These are phyloP conservation scores for Pichia paraexigua DNA, from an alignment of 805 yeast species.

Conservation along the genomic window DNA sequence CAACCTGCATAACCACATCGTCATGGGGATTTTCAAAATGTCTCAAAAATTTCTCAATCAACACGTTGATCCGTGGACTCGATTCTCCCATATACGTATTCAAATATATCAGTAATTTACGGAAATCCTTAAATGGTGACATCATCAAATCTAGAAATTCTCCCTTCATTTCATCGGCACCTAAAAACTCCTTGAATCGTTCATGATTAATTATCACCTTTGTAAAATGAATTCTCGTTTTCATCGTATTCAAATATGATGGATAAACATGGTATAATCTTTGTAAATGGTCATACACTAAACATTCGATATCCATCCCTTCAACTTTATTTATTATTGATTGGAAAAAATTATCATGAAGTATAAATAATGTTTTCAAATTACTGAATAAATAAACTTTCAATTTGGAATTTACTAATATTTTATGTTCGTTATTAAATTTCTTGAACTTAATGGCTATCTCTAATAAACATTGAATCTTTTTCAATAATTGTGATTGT, in stretches of 20 bases:
- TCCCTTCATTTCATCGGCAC: background rate
- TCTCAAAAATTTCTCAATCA: constrained; percentile 3
- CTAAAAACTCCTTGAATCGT: constrained; percentile 2
- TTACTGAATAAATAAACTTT: constrained; percentile 19
- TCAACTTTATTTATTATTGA: constrained; percentile 2
- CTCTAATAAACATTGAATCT: constrained; percentile 4
- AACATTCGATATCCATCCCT: constrained; percentile 9
- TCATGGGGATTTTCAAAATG: background rate
- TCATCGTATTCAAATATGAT: constrained; percentile 14
- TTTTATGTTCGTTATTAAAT: constrained; percentile 1
- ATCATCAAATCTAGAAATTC: constrained; percentile 2
- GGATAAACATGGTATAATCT: constrained; percentile 22
- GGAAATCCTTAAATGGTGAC: constrained; percentile 7
- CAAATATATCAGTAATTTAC: constrained; percentile 1
- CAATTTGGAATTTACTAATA: constrained; percentile 17
- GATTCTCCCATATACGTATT: constrained; percentile 4
- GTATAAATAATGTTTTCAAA: constrained; percentile 10
- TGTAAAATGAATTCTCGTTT: constrained; percentile 5
- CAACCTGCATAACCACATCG: background rate
- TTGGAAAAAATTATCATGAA: constrained; percentile 11
- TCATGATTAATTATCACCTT: background rate
- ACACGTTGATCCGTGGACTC: constrained; percentile 8
- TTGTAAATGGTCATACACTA: constrained; percentile 16
- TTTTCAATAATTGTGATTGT: constrained; percentile 5
- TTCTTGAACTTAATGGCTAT: constrained; percentile 3